These are phyloP conservation scores for Neofusicoccum umdonicola DNA, from an alignment of 2,329 filamentous ascomycete species.

Conservation along the genomic window DNA sequence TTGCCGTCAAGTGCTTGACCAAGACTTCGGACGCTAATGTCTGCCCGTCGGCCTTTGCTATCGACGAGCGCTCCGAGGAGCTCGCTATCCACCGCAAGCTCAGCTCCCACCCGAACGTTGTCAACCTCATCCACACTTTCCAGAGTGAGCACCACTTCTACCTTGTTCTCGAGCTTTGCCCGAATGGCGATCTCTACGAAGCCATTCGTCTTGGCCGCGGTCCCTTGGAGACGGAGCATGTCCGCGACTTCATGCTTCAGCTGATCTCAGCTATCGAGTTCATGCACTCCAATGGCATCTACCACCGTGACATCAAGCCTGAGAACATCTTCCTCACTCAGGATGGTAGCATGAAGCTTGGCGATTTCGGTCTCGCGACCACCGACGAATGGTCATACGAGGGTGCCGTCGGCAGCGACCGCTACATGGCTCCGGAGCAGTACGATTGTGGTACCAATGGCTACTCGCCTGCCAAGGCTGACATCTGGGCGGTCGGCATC, in stretches of 20 bases:
- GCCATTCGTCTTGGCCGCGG: slow-evolving; percentile 87
- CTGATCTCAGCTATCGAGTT: slow-evolving; percentile 85
- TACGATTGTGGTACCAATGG: slow-evolving; percentile 84
- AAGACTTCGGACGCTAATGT: slow-evolving; percentile 67
- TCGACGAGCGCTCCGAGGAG: slow-evolving; percentile 82
- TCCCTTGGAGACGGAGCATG: slow-evolving; percentile 91
- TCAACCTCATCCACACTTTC: slow-evolving; percentile 87
- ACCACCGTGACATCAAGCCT: slow-evolving; percentile 97
- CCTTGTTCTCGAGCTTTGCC: slow-evolving; percentile 91
- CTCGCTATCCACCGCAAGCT: slow-evolving; percentile 76
- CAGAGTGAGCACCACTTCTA: slow-evolving; percentile 89
- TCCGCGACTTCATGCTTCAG: slow-evolving; percentile 95
- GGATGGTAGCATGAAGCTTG: slow-evolving; percentile 87
- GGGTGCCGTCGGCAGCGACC: slow-evolving; percentile 91
- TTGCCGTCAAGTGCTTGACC: slow-evolving; percentile 95
- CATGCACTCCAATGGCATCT: slow-evolving; percentile 87
- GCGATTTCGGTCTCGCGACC: slow-evolving; percentile 92
- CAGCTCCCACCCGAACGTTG: slow-evolving; percentile 81
- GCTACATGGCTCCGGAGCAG: slow-evolving; percentile 99
- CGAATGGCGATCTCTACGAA: slow-evolving; percentile 94
- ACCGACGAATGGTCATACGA: slow-evolving; percentile 88
- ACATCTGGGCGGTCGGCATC: slow-evolving; percentile 96
- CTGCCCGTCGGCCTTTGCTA: slow-evolving; percentile 62
- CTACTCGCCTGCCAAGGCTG: slow-evolving; percentile 89
- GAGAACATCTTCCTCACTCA: slow-evolving; percentile 97